Evolutionary conservation across 2,329 filamentous ascomycete genomes (phyloP).

Genomic region (Didymosphaeria variabile): DNA sequence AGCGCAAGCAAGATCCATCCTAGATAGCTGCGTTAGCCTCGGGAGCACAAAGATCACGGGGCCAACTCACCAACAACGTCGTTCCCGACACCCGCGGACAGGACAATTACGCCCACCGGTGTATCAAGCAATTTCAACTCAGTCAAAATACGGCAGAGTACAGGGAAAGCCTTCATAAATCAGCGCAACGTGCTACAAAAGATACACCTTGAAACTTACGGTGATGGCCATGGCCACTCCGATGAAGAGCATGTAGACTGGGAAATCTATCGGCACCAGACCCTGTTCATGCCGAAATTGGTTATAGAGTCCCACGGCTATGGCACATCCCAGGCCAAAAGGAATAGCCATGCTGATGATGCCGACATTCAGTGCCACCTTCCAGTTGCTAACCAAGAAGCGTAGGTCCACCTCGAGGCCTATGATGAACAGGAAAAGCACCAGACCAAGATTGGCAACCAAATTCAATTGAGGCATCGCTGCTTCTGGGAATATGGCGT

Average conservation of each 20-base stretch:
- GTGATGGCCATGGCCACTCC: slow-evolving; percentile 95
- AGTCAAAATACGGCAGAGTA: slow-evolving; percentile 91
- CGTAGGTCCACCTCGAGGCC: slow-evolving; percentile 86
- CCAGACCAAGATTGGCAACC: slow-evolving; percentile 82
- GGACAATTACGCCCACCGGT: slow-evolving; percentile 84
- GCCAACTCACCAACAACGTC: slow-evolving; percentile 73
- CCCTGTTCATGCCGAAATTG: slow-evolving; percentile 70
- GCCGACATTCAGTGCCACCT: slow-evolving; percentile 78
- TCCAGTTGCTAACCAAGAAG: slow-evolving; percentile 82
- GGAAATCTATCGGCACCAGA: slow-evolving; percentile 67
- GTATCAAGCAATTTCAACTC: slow-evolving; percentile 87
- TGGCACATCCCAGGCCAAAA: slow-evolving; percentile 81
- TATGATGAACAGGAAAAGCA: slow-evolving; percentile 87
- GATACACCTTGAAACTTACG: slow-evolving; percentile 53
- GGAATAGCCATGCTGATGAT: slow-evolving; percentile 82
- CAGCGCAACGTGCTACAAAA: slow-evolving; percentile 9
- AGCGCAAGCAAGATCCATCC: slow-evolving; percentile 91
- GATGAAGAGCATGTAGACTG: slow-evolving; percentile 78
- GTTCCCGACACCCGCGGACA: slow-evolving; percentile 92
- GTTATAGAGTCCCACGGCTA: slow-evolving; percentile 82
- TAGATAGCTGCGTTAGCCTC: slow-evolving; percentile 24
- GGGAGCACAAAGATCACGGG: neutral
- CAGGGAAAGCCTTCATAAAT: slow-evolving; percentile 72
- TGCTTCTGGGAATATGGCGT: slow-evolving; percentile 76
- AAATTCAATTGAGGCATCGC: slow-evolving; percentile 80